Percentiles rank a stretch among this genome's conserved stretches.
These are phyloP conservation scores for Eimeria maxima DNA, from an alignment of 169 alveolate species.

Conservation along the genomic window DNA sequence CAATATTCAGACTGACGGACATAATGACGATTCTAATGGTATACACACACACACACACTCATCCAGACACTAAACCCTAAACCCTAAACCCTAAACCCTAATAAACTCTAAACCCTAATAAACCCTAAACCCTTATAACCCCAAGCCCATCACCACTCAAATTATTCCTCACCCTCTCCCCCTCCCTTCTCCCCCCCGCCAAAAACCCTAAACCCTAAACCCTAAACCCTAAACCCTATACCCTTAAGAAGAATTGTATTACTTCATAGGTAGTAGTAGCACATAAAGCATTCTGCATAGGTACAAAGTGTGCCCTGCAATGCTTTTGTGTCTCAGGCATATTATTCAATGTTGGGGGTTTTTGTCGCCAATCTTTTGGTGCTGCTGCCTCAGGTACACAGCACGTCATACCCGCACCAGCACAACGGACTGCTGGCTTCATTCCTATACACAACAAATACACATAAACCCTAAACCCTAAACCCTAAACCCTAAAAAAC, in stretches of 20 bases:
- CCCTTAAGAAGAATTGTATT: neutral
- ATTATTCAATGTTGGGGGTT: slow-evolving; percentile 60
- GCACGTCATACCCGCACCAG: slow-evolving; percentile 77
- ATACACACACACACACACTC: too few relatives aligned
- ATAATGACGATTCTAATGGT: too few relatives aligned
- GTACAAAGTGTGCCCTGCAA: slow-evolving; percentile 78
- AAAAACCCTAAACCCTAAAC: slow-evolving; percentile 18
- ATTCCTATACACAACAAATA: neutral
- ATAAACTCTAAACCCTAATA: neutral
- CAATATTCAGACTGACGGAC: too few relatives aligned
- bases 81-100: neutral
- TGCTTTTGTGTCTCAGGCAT: neutral
- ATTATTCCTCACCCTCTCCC: too few relatives aligned
- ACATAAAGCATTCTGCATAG: slow-evolving; percentile 79
- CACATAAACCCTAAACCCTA: too few relatives aligned
- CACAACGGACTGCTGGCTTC: slow-evolving; percentile 77
- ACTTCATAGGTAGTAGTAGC: slow-evolving; percentile 76
- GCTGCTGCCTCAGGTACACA: slow-evolving; percentile 77
- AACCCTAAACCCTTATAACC: neutral
- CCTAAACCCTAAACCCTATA: slow-evolving; percentile 38
- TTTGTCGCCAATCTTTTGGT: slow-evolving; percentile 57
- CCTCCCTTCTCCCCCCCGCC: neutral
- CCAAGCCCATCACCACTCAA: neutral
- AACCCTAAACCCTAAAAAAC: neutral
- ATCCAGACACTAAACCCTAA: neutral